Conservation (phyloP, 371 early-diverging fungal species). For the Lichtheimia ramosa region DNA sequence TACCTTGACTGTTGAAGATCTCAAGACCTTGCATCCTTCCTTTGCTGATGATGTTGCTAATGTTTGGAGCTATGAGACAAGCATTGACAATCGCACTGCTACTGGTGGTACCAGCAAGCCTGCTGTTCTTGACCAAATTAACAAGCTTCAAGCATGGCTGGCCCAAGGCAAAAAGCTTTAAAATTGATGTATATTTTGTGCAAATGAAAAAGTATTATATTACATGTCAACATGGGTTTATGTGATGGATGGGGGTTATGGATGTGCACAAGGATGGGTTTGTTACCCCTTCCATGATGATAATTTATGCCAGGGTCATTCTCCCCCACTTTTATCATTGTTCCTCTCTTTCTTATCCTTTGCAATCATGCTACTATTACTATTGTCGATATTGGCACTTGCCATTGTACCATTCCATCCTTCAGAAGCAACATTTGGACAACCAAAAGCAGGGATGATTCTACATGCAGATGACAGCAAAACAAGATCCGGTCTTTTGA, state of each 20-base stretch:
- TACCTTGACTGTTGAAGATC: constrained; percentile 71
- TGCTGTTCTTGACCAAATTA: constrained; percentile 81
- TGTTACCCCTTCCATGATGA: constrained; percentile 2
- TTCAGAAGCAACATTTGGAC: constrained; percentile 5
- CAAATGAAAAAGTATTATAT: background rate
- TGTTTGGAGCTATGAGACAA: constrained; percentile 86
- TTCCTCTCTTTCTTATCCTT: background rate
- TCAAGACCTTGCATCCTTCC: constrained; percentile 78
- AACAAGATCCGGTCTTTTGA: constrained; percentile 29
- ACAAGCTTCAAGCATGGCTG: constrained; percentile 69
- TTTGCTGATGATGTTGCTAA: constrained; percentile 80
- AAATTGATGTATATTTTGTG: constrained; percentile 1
- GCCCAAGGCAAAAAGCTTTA: constrained; percentile 14
- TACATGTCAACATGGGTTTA: background rate
- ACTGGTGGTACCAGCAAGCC: constrained; percentile 87
- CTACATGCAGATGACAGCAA: constrained; percentile 22
- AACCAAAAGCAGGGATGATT: constrained; percentile 18
- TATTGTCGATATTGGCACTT: constrained; percentile 1
- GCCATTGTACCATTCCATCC: constrained; percentile 7
- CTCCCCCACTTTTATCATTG: background rate
- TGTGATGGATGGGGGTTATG: background rate
- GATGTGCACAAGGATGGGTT: background rate
- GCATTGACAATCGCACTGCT: constrained; percentile 85
- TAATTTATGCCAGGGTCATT: background rate
- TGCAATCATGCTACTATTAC: background rate